A percentile compares a stretch with the other conserved stretches of the same genome.
Conservation (phyloP, 2,329 filamentous ascomycete genomes). For the Botrytis cinerea region DNA sequence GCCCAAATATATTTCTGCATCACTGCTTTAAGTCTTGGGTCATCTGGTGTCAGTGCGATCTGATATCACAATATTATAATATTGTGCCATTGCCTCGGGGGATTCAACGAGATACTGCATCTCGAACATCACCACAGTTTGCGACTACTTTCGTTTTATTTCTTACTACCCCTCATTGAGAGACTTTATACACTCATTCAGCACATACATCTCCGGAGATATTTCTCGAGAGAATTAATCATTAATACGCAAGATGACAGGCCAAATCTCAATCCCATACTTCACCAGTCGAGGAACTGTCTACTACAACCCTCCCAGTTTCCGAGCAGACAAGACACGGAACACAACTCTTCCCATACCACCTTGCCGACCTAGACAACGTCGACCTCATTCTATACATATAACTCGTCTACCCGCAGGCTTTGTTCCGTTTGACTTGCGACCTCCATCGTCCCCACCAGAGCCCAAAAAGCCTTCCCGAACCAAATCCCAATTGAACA, state of each 20-base stretch:
- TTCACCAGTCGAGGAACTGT: slow-evolving; percentile 37
- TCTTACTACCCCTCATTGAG: not conserved
- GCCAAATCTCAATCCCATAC: slow-evolving; percentile 31
- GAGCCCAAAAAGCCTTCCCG: slow-evolving; percentile 39
- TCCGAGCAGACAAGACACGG: slow-evolving; percentile 27
- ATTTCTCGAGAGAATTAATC: slow-evolving; percentile 16
- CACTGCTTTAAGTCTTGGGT: slow-evolving; percentile 22
- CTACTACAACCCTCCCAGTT: slow-evolving; percentile 35
- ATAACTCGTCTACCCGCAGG: slow-evolving; percentile 52
- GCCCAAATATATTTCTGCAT: slow-evolving; percentile 21
- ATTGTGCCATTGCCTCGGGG: slow-evolving; percentile 19
- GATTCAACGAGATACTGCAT: not conserved
- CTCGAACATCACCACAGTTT: slow-evolving; percentile 2
- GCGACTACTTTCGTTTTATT: slow-evolving; percentile 15
- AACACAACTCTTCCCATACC: slow-evolving; percentile 42
- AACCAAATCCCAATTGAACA: slow-evolving; percentile 43
- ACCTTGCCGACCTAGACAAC: slow-evolving; percentile 52
- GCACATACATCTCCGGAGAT: not conserved
- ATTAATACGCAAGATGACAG: slow-evolving; percentile 40
- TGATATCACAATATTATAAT: slow-evolving; percentile 14
- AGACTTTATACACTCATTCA: slow-evolving; percentile 20
- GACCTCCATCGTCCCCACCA: slow-evolving; percentile 36
- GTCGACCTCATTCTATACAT: slow-evolving; percentile 58
- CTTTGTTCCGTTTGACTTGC: slow-evolving; percentile 45
- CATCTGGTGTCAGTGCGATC: slow-evolving; percentile 24